Conservation (phyloP, 1,284 basidiomycete genomes). For the Ustanciosporium gigantosporum region DNA sequence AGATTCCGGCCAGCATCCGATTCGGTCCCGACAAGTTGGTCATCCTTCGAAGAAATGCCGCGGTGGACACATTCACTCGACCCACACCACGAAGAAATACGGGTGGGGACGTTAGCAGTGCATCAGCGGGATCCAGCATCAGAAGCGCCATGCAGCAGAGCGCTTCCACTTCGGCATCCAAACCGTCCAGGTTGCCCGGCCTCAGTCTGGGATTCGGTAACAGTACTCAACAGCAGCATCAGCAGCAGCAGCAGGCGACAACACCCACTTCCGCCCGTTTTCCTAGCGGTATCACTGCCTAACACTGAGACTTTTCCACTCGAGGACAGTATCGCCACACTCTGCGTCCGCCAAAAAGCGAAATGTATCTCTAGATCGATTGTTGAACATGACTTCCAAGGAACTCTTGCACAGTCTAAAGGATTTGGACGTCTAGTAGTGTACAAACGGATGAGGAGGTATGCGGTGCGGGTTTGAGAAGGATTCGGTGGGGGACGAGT, state of each 20-base stretch:
- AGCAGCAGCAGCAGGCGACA: neutral
- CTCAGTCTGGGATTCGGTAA: neutral
- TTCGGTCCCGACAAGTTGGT: constrained; percentile 24
- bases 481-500: too few species aligned
- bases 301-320: too few species aligned
- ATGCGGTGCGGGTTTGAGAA: too few species aligned
- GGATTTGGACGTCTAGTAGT: too few species aligned
- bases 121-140: neutral
- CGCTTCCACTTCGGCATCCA: neutral
- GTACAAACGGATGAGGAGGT: too few species aligned
- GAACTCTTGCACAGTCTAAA: too few species aligned
- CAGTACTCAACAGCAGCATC: too few species aligned
- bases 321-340: too few species aligned
- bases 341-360: too few species aligned
- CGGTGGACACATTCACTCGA: constrained; percentile 28
- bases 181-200: neutral
- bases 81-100: constrained; percentile 16
- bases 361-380: too few species aligned
- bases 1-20: constrained; percentile 15
- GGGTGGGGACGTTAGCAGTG: constrained; percentile 4
- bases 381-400: too few species aligned
- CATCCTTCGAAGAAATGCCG: constrained; percentile 32
- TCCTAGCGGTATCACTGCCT: neutral
- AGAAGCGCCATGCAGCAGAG: neutral
- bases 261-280: neutral